Conservation (phyloP, 805 yeast genomes). For the Monosporozyma siamensis region DNA sequence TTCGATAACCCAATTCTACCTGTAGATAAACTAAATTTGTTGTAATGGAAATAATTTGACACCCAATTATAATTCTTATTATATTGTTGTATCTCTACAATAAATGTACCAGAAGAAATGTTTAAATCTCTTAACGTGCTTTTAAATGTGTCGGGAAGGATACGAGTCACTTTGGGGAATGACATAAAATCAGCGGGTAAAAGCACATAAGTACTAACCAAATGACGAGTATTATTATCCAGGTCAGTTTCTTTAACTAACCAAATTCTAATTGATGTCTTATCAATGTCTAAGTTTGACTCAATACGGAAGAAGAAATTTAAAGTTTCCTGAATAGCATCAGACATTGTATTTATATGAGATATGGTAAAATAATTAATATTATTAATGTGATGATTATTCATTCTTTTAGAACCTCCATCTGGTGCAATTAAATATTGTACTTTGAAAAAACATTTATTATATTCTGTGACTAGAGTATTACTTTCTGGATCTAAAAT, state of each 20-base stretch:
- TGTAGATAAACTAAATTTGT: slow-evolving; percentile 26
- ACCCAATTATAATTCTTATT: slow-evolving; percentile 30
- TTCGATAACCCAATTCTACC: slow-evolving; percentile 59
- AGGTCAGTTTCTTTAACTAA: slow-evolving; percentile 11
- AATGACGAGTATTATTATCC: slow-evolving; percentile 2
- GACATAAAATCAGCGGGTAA: slow-evolving; percentile 25
- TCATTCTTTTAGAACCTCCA: slow-evolving; percentile 5
- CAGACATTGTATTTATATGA: slow-evolving; percentile 24
- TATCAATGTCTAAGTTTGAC: slow-evolving; percentile 9
- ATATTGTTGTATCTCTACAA: slow-evolving; percentile 28
- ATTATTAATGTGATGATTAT: slow-evolving; percentile 11
- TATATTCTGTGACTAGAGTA: slow-evolving; percentile 29
- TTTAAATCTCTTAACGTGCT: slow-evolving; percentile 17
- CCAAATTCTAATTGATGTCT: slow-evolving; percentile 21
- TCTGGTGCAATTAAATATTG: slow-evolving; percentile 26
- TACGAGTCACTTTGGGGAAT: slow-evolving; percentile 14
- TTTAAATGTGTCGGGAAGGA: slow-evolving; percentile 16
- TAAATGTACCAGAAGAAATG: slow-evolving; percentile 22
- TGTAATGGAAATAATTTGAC: slow-evolving; percentile 27
- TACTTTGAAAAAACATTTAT: slow-evolving; percentile 30
- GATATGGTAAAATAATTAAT: slow-evolving; percentile 30
- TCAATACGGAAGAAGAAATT: slow-evolving; percentile 19
- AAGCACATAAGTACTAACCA: slow-evolving; percentile 13
- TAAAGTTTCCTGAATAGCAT: slow-evolving; percentile 16
- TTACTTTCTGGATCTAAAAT: slow-evolving; percentile 22